Evolutionary conservation across 345 rosid species (phyloP).

Genomic region (Diplotaxis tenuifolia): DNA sequence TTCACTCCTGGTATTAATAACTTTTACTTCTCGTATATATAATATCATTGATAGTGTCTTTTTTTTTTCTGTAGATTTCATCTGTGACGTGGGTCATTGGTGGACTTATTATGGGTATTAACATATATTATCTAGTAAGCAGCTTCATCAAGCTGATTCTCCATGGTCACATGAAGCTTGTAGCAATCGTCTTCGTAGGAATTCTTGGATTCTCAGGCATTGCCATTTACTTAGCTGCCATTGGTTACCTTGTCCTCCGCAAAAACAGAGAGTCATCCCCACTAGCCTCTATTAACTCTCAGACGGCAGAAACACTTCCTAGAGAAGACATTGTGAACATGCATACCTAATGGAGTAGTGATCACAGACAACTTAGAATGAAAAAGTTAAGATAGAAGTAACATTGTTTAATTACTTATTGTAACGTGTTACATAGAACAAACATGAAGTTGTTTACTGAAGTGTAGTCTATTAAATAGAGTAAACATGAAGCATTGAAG

Average conservation of each 20-base stretch:
- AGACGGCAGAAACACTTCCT: slow-evolving; percentile 40
- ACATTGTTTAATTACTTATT: slow-evolving; percentile 16
- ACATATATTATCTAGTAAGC: slow-evolving; percentile 58
- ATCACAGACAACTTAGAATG: slow-evolving; percentile 26
- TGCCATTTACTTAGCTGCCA: slow-evolving; percentile 60
- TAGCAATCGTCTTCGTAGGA: slow-evolving; percentile 48
- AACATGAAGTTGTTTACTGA: slow-evolving; percentile 6
- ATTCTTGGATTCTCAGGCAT: slow-evolving; percentile 62
- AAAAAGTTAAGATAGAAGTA: background rate
- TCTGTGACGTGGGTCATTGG: slow-evolving; percentile 79
- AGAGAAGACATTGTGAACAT: slow-evolving; percentile 67
- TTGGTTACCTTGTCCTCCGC: slow-evolving; percentile 70
- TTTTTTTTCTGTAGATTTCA: slow-evolving; percentile 45
- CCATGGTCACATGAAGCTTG: slow-evolving; percentile 44
- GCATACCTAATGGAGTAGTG: slow-evolving; percentile 57
- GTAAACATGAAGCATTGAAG: slow-evolving; percentile 5
- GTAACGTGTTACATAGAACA: background rate
- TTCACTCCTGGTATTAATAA: slow-evolving; percentile 50
- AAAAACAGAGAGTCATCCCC: slow-evolving; percentile 47
- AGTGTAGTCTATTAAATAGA: background rate
- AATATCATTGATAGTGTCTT: background rate
- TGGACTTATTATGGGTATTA: slow-evolving; percentile 69
- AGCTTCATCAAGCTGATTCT: slow-evolving; percentile 63
- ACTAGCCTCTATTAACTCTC: slow-evolving; percentile 37
- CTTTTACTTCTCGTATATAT: slow-evolving; percentile 1